phyloP scores from a whole-genome alignment of 768 basidiomycete species.

The Mycena leptocephala region DNA sequence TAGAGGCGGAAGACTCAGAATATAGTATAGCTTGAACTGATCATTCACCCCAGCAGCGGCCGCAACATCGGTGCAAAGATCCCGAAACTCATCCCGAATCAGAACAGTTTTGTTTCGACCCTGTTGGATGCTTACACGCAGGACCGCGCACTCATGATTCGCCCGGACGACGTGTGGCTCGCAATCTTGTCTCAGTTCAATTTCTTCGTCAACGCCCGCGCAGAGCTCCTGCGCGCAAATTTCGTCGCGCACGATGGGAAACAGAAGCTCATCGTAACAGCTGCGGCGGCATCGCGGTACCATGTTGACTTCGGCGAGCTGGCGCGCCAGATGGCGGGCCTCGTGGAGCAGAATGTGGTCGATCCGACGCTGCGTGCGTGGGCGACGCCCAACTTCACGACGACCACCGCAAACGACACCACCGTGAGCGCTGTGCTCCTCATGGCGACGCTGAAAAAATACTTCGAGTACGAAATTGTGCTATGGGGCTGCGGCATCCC shows the following conservation, averaged over 20 bases:
- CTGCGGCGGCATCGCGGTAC: slow-evolving; percentile 26
- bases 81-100: background rate
- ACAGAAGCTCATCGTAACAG: slow-evolving; percentile 29
- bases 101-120: slow-evolving; percentile 12
- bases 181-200: slow-evolving; percentile 59
- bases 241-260: slow-evolving; percentile 49
- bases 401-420: too few species aligned
- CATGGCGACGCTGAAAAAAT: too few species aligned
- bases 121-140: slow-evolving; percentile 17
- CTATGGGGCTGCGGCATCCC: too few species aligned
- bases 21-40: too few species aligned
- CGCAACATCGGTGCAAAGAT: background rate
- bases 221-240: slow-evolving; percentile 49
- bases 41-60: background rate
- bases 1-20: too few species aligned
- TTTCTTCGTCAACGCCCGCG: too few species aligned
- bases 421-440: too few species aligned
- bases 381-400: too few species aligned
- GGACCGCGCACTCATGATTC: slow-evolving; percentile 51
- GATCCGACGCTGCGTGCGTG: slow-evolving; percentile 51
- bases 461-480: too few species aligned
- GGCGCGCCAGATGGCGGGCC: slow-evolving; percentile 39
- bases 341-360: slow-evolving; percentile 46
- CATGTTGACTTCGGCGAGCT: slow-evolving; percentile 43
- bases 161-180: slow-evolving; percentile 69